phyloP scores from a whole-genome alignment of 768 basidiomycete species.

The Mycena metata region DNA sequence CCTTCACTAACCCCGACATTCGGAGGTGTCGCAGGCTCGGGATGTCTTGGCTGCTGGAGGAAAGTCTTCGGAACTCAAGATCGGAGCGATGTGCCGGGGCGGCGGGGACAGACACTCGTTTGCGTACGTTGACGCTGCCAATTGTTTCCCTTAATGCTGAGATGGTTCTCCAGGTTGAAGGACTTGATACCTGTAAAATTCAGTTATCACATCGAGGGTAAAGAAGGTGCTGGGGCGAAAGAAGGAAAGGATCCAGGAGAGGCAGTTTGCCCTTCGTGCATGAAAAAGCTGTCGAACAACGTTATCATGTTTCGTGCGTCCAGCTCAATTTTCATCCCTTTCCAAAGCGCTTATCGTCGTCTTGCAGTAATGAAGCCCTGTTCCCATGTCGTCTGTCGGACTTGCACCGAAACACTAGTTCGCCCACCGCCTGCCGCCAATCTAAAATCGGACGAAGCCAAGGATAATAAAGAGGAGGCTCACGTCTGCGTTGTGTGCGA shows the following conservation, averaged over 20 bases:
- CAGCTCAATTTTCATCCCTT: neutral
- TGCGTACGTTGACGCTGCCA: constrained; percentile 62
- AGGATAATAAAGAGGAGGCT: constrained; percentile 1
- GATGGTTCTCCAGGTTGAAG: constrained; percentile 73
- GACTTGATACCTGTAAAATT: constrained; percentile 87
- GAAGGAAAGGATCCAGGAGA: constrained; percentile 66
- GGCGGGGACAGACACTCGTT: constrained; percentile 84
- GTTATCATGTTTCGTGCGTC: constrained; percentile 75
- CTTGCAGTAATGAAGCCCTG: constrained; percentile 84
- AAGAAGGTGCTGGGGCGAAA: constrained; percentile 51
- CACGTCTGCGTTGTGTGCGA: constrained; percentile 89
- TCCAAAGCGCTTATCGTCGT: constrained; percentile 1
- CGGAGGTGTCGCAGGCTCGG: constrained; percentile 58
- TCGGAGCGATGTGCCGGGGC: constrained; percentile 91
- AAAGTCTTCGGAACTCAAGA: constrained; percentile 78
- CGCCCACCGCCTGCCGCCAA: constrained; percentile 66
- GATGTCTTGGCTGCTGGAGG: constrained; percentile 36
- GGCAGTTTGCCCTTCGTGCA: constrained; percentile 91
- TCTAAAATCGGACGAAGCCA: constrained; percentile 1
- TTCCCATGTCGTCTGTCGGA: constrained; percentile 92
- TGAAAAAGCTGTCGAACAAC: constrained; percentile 86
- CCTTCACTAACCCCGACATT: constrained; percentile 92
- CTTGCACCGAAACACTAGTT: constrained; percentile 90
- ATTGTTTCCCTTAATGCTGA: constrained; percentile 20
- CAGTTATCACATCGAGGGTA: constrained; percentile 61